Base-by-base conservation (phyloP, 2,329 filamentous ascomycete species). In the Colletotrichum aenigma region DNA sequence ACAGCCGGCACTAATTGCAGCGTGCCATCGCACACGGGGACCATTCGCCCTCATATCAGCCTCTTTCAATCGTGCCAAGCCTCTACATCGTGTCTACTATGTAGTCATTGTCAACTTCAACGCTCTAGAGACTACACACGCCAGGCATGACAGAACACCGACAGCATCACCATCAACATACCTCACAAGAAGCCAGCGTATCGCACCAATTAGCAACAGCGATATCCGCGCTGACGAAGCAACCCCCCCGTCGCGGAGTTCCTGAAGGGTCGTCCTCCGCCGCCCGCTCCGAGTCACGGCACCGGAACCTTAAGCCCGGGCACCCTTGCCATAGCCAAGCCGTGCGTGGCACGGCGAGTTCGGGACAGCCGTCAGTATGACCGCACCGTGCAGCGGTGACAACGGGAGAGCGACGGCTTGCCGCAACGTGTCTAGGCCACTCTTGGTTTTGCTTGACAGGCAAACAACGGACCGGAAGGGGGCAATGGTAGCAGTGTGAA, bases 341-440 rank as follows among this genome's bases (percentile, higher is more conserved):
- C 16, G 38, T 36, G 28, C 24, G 12, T 13, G 16, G 38, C 58
- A 55, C 58, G 36, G 68, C 38, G 15, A 13, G 30, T 38, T 34
- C 58, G 60, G 43, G 26, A 66, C 32, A 32, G 56, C 62, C 36
- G 68, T 66, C 32, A 62, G 62, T 48, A 72, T 75, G 73, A 73
- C 73, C 62, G 73, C 64, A 73, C 26, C 69, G 64, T 73, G 73
- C 73, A 75, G 73, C 64, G 69, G 62, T 68, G 64, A 68, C 73
- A 68, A 69, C 69, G 73, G 64, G 62, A 75, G 69, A 75, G 69
- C 56, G 61, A 65, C 72, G 36, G 66, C 66, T 16, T 12, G 18
- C 66, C 32, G 58, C 24, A 16, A 13, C 18, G n/a, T 38, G 21
- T 68, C 66, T 68, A 43, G 52, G 13, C 34, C 52, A 1, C 6